Percentiles rank a stretch among this genome's conserved stretches.
Conservation (phyloP, 805 yeast genomes). For the Wickerhamomyces chambardii region DNA sequence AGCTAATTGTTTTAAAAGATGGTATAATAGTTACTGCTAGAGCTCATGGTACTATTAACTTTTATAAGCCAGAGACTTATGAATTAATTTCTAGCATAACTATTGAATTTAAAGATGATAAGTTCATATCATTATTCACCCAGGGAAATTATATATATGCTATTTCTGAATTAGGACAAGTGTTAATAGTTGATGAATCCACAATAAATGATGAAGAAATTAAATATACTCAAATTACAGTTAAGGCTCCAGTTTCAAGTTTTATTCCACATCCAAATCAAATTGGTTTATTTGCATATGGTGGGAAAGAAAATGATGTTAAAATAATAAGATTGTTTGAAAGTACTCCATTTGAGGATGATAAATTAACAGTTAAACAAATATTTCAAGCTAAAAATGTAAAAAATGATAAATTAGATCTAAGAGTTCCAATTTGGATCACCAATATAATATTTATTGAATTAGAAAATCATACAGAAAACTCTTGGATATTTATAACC, state of each 20-base stretch:
- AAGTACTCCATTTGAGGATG: conserved; percentile 19
- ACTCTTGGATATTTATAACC: conserved; percentile 45
- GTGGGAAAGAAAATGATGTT: conserved; percentile 80
- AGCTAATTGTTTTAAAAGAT: conserved; percentile 23
- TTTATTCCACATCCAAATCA: conserved; percentile 38
- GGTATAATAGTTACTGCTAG: conserved; percentile 34
- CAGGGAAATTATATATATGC: conserved; percentile 18
- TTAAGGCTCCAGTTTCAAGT: conserved; percentile 40
- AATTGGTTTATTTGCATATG: conserved; percentile 57
- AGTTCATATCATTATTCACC: conserved; percentile 27
- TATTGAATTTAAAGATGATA: conserved; percentile 7
- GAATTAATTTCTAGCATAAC: conserved; percentile 10
- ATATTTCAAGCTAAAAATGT: conserved; percentile 76
- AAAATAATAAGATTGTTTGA: conserved; percentile 34
- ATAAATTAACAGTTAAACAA: conserved; percentile 15
- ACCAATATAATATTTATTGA: conserved; percentile 42
- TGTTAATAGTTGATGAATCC: conserved; percentile 19
- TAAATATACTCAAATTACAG: conserved; percentile 8
- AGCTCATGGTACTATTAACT: conserved; percentile 32
- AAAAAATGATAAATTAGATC: conserved; percentile 66
- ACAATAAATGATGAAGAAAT: conserved; percentile 7
- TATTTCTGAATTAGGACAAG: conserved; percentile 25
- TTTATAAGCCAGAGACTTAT: conserved; percentile 25
- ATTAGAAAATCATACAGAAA: conserved; percentile 21
- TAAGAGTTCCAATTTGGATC: conserved; percentile 80